Base-by-base conservation (phyloP, 2,329 filamentous ascomycete genomes). In the Aspergillus sp. region DNA sequence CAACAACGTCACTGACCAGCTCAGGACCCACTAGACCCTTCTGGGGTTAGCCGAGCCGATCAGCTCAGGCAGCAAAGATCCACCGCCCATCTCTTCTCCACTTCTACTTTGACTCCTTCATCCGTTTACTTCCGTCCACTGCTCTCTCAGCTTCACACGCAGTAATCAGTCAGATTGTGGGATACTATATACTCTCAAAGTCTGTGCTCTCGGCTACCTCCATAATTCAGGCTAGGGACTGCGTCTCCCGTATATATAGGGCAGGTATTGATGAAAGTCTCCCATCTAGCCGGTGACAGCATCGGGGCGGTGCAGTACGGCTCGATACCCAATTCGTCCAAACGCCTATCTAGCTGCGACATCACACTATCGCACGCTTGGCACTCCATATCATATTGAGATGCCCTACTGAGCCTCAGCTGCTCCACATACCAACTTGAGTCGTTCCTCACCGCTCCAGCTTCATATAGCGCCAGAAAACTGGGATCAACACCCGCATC, bases 381-480 rank as follows among this genome's bases (percentile, higher is more conserved):
- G n/a, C 53, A 27, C 53, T 55, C 53, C 53, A 21, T 55, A 11
- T 55, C 53, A 55, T 15, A 44, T 25, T 55, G 53, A n/a, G 39
- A 25, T 32, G 53, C 53, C 15, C 53, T 32, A 32, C 39, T 55
- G 11, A 55, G 39, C n/a, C 25, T 27, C 53, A 55, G 5, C 30
- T 54, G 54, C n/a, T 66, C 55, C 5, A 61, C 54, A 36, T 65
- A 66, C 62, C 65, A 67, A n/a, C 50, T 60, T 1, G 59, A 32
- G n/a, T 66, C 61, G 3, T 51, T 55, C 25, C 58, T 32, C 6
- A 66, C 41, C 8, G 58, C 61, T 5, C 58, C 61, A 2, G 42
- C 51, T 19, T 68, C 65, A 30, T 63, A 68, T 0, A 68, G 58
- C 2, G 53, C 54, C 8, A 66, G 30, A 2, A 68, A 50, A 5